Evolutionary conservation across 345 rosid species (phyloP), one percentile per base, ranked within the genome.

Genomic region (Crucihimalaya himalaica): DNA sequence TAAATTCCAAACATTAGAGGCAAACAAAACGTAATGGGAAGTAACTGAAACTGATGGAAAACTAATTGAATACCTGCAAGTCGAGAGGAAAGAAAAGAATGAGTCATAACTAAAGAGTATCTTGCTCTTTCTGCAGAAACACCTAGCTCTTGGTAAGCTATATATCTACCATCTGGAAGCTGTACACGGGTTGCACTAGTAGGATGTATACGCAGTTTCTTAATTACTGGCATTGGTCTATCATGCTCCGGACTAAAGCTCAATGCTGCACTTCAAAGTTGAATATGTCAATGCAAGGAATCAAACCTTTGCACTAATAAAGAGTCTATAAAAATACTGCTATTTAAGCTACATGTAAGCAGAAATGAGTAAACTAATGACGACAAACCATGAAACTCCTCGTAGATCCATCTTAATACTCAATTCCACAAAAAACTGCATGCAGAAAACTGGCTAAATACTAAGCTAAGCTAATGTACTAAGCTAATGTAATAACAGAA

Each of bases 121-220:
- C 97, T 83, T 31, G 97, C 94, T 79, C 83, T 87, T 43, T 84
- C 79, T 10, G 89, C 89, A 6, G 90, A 68, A 78, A 93, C 95
- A 66, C 98, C 98, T 5, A 55, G 70, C 61, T 86, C 96, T 8
- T 62, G 77, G 84, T 89, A 93, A 78, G 97, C 98, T 66, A 89
- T 66, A 57, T 79, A 80, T 81, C 98, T 86, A 46, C 96, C 98
- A 83, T 93, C 97, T 5, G 97, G 97, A 81, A 93, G 96, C 77
- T 74, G 77, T 55, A 91, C 65, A 18, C 85, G 86, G 20, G 65
- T 71, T 25, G 95, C 98, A 64, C 70, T 47, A 8, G 94, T 83
- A 77, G 90, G 94, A 83, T 93, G 94, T 63, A 80, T 21, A 15
- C 83, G 81, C 82, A 91, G 78, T 78, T 81, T 86, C 53, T 0